Percentiles rank a stretch among this genome's conserved stretches.
Conservation (phyloP, 2,329 filamentous ascomycete genomes). For the Coniochaeta sp. region DNA sequence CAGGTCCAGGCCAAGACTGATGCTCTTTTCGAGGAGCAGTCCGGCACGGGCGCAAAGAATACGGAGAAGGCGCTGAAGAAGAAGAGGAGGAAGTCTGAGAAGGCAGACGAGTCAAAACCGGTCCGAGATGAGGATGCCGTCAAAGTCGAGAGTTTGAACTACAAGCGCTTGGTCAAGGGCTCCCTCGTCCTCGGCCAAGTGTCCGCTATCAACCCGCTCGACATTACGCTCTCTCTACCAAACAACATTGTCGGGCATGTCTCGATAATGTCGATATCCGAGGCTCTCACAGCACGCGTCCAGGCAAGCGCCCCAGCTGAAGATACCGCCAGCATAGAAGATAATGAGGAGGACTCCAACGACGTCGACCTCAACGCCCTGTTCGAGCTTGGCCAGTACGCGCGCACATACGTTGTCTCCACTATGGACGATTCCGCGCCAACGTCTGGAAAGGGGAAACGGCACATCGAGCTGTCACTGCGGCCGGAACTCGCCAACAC, state of each 20-base stretch:
- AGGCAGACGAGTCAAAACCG: slow-evolving; percentile 44
- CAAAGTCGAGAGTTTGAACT: slow-evolving; percentile 80
- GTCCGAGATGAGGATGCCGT: slow-evolving; percentile 50
- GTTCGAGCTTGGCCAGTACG: slow-evolving; percentile 79
- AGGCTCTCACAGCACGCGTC: slow-evolving; percentile 67
- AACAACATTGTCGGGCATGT: slow-evolving; percentile 91
- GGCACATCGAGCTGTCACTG: slow-evolving; percentile 80
- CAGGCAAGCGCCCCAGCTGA: slow-evolving; percentile 55
- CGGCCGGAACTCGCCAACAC: slow-evolving; percentile 73
- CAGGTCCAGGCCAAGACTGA: slow-evolving; percentile 88
- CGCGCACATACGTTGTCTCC: slow-evolving; percentile 76
- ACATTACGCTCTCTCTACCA: slow-evolving; percentile 75
- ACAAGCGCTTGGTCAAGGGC: slow-evolving; percentile 82
- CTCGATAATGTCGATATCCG: slow-evolving; percentile 85
- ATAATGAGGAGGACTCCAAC: slow-evolving; percentile 39
- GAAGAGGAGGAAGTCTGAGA: slow-evolving; percentile 45
- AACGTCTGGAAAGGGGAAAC: slow-evolving; percentile 56
- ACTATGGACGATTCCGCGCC: slow-evolving; percentile 58
- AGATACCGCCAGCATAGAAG: slow-evolving; percentile 30
- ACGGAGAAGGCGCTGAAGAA: slow-evolving; percentile 40
- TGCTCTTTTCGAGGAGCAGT: slow-evolving; percentile 79
- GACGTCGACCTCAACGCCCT: slow-evolving; percentile 67
- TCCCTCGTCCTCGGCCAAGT: slow-evolving; percentile 85
- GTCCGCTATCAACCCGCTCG: slow-evolving; percentile 69
- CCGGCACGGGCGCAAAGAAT: slow-evolving; percentile 41